Base-by-base conservation (phyloP, 139 green algal species). In the Volvox reticuliferus region DNA sequence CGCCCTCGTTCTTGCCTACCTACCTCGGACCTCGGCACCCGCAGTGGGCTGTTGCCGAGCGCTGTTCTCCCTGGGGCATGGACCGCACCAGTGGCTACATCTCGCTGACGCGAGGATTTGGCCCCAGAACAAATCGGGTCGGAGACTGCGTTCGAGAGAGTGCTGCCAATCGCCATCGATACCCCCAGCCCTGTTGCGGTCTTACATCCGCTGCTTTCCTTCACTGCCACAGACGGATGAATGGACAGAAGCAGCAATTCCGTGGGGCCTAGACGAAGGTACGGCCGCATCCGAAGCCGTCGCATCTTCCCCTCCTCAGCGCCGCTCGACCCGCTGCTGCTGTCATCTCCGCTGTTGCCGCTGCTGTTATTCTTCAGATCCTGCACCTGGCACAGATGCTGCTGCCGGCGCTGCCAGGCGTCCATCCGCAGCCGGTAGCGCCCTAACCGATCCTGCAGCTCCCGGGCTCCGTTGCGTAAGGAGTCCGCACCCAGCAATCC, bases 181-280 rank as follows among this genome's bases (percentile, higher is more conserved):
- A 55, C 9, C 9, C 44, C 44, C 5, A 9, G 44, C 5, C 44
- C 44, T 55, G 44, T 55, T 55, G 44, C 44, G 44, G 9, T 55
- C 44, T 55, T 55, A 55, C 44, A 55, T 55, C 44, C 44, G 73
- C 28, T 36, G 18, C 73, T 32, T n/a, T 32, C 28, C 36, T 5
- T 12, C 26, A 19, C 14, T 12, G 68, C 28, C 5, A 89, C 16
- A 6, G 32, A 9, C 6, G 85, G 85, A 37, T 89, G 85, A 36
- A 89, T 89, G 73, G 75, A 65, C 21, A 90, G 86, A 33, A 90
- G 86, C 33, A 90, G 55, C 86, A 85, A 30, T 76, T 85, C 86
- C 61, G 86, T 76, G 0, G 86, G 55, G 32, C 86, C 73, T 26
- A 85, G 61, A 21, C 71, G 61, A 28, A 85, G 75, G 65, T 37